These are phyloP conservation scores for Tieghemiomyces parasiticus DNA, from an alignment of 192 early-diverging fungal species.

Conservation along the genomic window DNA sequence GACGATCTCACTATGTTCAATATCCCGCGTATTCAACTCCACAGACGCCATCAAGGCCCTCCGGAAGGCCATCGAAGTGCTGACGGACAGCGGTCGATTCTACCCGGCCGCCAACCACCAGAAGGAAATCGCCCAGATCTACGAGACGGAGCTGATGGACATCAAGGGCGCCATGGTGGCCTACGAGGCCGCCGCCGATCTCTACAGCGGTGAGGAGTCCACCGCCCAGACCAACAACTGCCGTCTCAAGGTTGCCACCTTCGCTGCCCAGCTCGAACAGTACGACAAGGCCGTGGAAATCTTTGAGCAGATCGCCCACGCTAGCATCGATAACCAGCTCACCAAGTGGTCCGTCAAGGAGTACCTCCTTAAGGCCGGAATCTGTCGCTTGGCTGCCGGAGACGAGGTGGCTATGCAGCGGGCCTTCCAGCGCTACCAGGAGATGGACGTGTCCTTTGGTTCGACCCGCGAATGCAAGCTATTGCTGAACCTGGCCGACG, in stretches of 20 bases:
- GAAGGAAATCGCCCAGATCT: constrained; percentile 87
- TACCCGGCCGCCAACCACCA: constrained; percentile 81
- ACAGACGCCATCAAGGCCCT: constrained; percentile 59
- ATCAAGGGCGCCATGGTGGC: constrained; percentile 64
- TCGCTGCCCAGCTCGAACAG: constrained; percentile 77
- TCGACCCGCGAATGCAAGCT: constrained; percentile 77
- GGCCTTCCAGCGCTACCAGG: constrained; percentile 70
- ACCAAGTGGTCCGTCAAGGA: constrained; percentile 94
- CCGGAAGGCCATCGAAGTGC: constrained; percentile 60
- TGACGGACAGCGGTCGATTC: constrained; percentile 77
- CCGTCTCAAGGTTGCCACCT: constrained; percentile 75
- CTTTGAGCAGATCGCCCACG: constrained; percentile 78
- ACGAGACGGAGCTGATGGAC: constrained; percentile 72
- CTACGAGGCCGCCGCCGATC: constrained; percentile 83
- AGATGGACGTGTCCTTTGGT: constrained; percentile 76
- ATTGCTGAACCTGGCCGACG: constrained; percentile 46
- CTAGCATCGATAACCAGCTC: constrained; percentile 74
- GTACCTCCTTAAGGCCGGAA: constrained; percentile 90
- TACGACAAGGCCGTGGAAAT: constrained; percentile 80
- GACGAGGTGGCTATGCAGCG: constrained; percentile 61
- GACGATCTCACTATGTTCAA: too few relatives aligned
- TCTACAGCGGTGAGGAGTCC: constrained; percentile 85
- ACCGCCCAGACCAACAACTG: constrained; percentile 84
- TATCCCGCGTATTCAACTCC: too few relatives aligned
- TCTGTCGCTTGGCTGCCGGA: constrained; percentile 73